These are phyloP conservation scores for Phanerochaete sordida DNA, from an alignment of 768 basidiomycete species.

Conservation along the genomic window DNA sequence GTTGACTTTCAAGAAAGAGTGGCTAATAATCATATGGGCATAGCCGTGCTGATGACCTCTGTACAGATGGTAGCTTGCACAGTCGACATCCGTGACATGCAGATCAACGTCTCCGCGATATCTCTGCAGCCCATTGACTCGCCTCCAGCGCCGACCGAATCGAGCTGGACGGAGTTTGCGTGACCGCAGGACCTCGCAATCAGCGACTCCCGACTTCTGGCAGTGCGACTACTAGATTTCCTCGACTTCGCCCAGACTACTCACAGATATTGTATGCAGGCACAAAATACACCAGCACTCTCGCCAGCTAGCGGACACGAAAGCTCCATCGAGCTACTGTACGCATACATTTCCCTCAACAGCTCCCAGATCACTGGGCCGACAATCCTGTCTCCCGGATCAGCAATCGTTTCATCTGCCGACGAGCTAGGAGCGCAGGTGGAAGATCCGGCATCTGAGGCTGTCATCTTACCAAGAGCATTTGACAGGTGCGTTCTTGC, in stretches of 20 bases:
- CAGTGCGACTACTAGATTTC: too few species aligned
- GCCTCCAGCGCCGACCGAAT: neutral
- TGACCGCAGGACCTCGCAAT: neutral
- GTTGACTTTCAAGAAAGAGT: too few species aligned
- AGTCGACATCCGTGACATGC: neutral
- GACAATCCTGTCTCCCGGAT: too few species aligned
- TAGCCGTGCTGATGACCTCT: neutral
- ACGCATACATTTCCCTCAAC: too few species aligned
- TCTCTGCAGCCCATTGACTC: neutral
- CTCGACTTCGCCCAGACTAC: too few species aligned
- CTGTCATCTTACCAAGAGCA: neutral
- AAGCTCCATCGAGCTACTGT: too few species aligned
- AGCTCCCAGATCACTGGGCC: too few species aligned
- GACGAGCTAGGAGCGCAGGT: too few species aligned
- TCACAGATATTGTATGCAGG: too few species aligned
- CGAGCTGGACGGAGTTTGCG: neutral
- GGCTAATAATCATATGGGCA: too few species aligned
- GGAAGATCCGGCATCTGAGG: too few species aligned
- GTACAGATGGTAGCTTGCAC: neutral
- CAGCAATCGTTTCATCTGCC: too few species aligned
- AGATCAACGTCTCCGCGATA: neutral
- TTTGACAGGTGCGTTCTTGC: neutral
- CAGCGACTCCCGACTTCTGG: neutral
- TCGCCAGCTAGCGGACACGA: neutral
- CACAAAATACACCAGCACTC: neutral